A percentile compares a stretch with the other conserved stretches of the same genome.
phyloP scores from a whole-genome alignment of 2,329 filamentous ascomycete genomes.

The Corynespora cassiicola region DNA sequence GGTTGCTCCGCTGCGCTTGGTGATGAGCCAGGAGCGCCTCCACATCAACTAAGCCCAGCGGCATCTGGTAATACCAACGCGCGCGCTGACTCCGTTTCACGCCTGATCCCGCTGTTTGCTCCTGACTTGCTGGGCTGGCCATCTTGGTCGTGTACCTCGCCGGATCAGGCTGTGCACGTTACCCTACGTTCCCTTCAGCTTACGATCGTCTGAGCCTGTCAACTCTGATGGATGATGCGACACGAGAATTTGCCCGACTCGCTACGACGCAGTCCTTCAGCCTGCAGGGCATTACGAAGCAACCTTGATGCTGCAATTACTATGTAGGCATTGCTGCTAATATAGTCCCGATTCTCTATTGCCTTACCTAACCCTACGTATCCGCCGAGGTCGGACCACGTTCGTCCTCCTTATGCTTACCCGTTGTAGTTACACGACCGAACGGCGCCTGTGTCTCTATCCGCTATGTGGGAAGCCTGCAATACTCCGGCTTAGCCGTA shows the following conservation, averaged over 20 bases:
- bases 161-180: too few species aligned
- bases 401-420: constrained; percentile 28
- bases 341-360: constrained; percentile 24
- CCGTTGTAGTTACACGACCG: constrained; percentile 30
- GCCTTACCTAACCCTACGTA: constrained; percentile 1
- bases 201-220: constrained; percentile 8
- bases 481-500: constrained; percentile 25
- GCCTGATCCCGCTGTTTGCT: constrained; percentile 17
- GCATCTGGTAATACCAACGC: constrained; percentile 4
- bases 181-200: constrained; percentile 11
- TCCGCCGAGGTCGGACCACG: constrained; percentile 28
- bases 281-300: too few species aligned
- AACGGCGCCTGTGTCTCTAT: constrained; percentile 26
- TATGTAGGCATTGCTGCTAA: constrained; percentile 24
- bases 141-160: too few species aligned
- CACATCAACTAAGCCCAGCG: constrained; percentile 8
- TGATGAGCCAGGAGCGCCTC: constrained; percentile 15
- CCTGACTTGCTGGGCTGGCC: too few species aligned
- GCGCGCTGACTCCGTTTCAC: constrained; percentile 27
- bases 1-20: constrained; percentile 8
- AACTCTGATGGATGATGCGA: background rate
- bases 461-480: constrained; percentile 19
- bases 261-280: too few species aligned
- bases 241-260: too few species aligned
- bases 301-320: constrained; percentile 11